Evolutionary conservation across 345 rosid genomes (phyloP).

Genomic region (Draba incana): DNA sequence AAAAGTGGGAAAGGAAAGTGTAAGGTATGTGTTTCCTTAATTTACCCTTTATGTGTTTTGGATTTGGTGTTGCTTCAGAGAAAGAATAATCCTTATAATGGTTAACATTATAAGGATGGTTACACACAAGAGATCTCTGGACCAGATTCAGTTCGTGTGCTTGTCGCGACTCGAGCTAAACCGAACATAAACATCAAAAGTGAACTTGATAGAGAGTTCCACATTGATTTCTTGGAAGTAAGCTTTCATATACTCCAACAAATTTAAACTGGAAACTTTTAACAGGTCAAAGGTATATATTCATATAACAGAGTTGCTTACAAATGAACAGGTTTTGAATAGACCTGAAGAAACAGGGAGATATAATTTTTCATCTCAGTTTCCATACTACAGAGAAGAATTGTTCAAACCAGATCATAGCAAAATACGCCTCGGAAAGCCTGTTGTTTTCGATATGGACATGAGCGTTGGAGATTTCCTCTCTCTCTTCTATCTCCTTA

Average conservation of each 20-base stretch:
- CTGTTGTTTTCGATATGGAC: constrained; percentile 91
- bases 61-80: background rate
- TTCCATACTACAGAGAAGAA: constrained; percentile 71
- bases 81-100: background rate
- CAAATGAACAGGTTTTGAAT: constrained; percentile 64
- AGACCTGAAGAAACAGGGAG: constrained; percentile 62
- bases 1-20: constrained; percentile 73
- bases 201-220: constrained; percentile 64
- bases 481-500: constrained; percentile 79
- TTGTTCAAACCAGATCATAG: constrained; percentile 58
- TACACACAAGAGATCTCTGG: constrained; percentile 68
- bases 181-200: constrained; percentile 51
- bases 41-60: background rate
- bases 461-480: constrained; percentile 98
- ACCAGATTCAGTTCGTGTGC: constrained; percentile 68
- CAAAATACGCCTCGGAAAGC: constrained; percentile 60
- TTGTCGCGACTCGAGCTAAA: constrained; percentile 78
- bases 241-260: constrained; percentile 35
- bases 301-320: background rate
- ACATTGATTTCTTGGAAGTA: constrained; percentile 81
- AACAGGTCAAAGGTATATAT: background rate
- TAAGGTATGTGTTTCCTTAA: constrained; percentile 53
- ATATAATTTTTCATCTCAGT: constrained; percentile 71
- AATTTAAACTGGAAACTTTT: background rate
- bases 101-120: constrained; percentile 62